Conservation (phyloP, 2,329 filamentous ascomycete species). For the Penicillium aurantiogriseum region DNA sequence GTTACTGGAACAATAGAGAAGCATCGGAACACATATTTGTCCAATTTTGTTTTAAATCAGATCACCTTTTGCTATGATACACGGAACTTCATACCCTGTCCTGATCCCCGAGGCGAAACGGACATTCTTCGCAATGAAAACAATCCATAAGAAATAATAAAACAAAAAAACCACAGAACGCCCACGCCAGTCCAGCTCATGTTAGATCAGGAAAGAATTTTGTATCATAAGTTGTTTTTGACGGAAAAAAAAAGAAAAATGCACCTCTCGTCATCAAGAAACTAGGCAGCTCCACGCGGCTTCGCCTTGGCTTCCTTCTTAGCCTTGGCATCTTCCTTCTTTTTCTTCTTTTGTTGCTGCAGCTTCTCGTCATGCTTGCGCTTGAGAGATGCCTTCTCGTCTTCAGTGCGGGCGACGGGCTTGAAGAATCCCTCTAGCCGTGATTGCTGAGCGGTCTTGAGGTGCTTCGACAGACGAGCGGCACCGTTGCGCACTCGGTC, state of each 20-base stretch:
- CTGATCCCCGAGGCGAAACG: neutral
- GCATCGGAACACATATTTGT: neutral
- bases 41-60: neutral
- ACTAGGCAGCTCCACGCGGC: constrained; percentile 63
- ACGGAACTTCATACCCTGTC: constrained; percentile 11
- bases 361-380: constrained; percentile 90
- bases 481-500: constrained; percentile 82
- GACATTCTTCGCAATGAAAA: constrained; percentile 1
- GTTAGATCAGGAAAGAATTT: constrained; percentile 9
- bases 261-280: neutral
- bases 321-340: constrained; percentile 90
- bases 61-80: constrained; percentile 12
- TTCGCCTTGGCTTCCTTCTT: constrained; percentile 90
- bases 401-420: constrained; percentile 80
- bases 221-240: constrained; percentile 1
- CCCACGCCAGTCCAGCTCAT: constrained; percentile 17
- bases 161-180: constrained; percentile 10
- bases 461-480: constrained; percentile 77
- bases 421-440: constrained; percentile 97
- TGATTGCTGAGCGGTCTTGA: constrained; percentile 87
- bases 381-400: constrained; percentile 81
- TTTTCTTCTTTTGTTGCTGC: constrained; percentile 90
- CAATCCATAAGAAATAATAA: constrained; percentile 5
- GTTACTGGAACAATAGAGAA: neutral
- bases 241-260: neutral